Evolutionary conservation across 768 basidiomycete genomes (phyloP).

Genomic region (Plicaturopsis crispa): DNA sequence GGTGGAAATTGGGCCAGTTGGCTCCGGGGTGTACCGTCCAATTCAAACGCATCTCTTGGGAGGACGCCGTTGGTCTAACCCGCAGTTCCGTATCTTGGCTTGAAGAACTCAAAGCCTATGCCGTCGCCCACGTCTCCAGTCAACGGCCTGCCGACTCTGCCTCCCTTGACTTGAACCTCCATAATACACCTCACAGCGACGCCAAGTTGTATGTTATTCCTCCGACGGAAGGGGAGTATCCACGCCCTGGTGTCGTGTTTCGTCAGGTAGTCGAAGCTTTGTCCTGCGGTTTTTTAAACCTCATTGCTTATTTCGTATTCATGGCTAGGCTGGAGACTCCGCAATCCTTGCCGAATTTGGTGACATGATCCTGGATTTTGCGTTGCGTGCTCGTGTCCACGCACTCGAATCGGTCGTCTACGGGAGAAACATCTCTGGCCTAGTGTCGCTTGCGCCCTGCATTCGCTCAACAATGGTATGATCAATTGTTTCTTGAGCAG

Average conservation of each 20-base stretch:
- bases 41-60: conserved; percentile 44
- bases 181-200: conserved; percentile 16
- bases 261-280: conserved; percentile 35
- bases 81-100: conserved; percentile 23
- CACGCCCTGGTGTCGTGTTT: conserved; percentile 37
- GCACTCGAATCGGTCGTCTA: conserved; percentile 37
- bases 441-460: conserved; percentile 39
- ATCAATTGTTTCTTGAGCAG: not conserved
- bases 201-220: conserved; percentile 29
- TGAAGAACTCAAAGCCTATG: conserved; percentile 9
- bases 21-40: conserved; percentile 45
- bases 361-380: conserved; percentile 41
- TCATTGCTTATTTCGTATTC: not conserved
- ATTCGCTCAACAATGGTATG: conserved; percentile 53
- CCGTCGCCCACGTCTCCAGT: not conserved
- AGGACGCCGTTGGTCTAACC: conserved; percentile 23
- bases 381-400: conserved; percentile 50
- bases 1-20: conserved; percentile 67
- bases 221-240: conserved; percentile 10
- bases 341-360: conserved; percentile 62
- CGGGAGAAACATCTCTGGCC: conserved; percentile 21
- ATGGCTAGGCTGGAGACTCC: conserved; percentile 49
- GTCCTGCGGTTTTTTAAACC: not conserved
- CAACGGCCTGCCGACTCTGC: too few relatives aligned
- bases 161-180: not conserved